These are phyloP conservation scores for Monilinia polystroma DNA, from an alignment of 2,329 filamentous ascomycete genomes.

Conservation along the genomic window DNA sequence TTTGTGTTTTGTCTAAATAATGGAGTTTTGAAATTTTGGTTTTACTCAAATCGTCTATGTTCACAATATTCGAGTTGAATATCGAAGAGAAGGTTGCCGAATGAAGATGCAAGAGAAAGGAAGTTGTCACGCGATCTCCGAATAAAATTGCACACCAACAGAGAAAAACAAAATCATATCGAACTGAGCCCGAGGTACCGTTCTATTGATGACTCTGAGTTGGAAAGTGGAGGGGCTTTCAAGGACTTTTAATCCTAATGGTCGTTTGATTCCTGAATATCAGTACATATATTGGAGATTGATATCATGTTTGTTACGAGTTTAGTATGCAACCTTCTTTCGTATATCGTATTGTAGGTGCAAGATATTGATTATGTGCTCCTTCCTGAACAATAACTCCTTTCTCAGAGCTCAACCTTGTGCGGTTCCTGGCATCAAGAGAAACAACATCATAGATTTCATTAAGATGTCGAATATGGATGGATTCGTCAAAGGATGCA, in stretches of 20 bases:
- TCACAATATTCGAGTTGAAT: background rate
- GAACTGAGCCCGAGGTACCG: no score
- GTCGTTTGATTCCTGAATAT: no score
- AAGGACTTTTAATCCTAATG: no score
- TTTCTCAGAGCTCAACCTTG: background rate
- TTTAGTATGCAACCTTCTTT: background rate
- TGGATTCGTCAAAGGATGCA: background rate
- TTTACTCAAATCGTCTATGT: background rate
- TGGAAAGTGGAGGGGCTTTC: no score
- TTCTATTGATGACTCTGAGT: no score
- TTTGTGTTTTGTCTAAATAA: background rate
- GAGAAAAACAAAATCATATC: no score
- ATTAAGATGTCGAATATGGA: background rate
- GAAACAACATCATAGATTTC: background rate
- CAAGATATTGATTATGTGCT: background rate
- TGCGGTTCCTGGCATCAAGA: background rate
- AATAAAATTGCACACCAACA: no score
- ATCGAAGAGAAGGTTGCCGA: background rate
- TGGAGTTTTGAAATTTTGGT: background rate
- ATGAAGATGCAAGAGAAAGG: background rate
- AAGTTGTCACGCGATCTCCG: no score
- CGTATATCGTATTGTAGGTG: background rate
- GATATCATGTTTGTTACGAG: no score
- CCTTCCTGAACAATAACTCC: background rate
- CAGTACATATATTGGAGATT: no score